phyloP scores from a whole-genome alignment of 768 basidiomycete genomes.

The Phylloporus arenicola region DNA sequence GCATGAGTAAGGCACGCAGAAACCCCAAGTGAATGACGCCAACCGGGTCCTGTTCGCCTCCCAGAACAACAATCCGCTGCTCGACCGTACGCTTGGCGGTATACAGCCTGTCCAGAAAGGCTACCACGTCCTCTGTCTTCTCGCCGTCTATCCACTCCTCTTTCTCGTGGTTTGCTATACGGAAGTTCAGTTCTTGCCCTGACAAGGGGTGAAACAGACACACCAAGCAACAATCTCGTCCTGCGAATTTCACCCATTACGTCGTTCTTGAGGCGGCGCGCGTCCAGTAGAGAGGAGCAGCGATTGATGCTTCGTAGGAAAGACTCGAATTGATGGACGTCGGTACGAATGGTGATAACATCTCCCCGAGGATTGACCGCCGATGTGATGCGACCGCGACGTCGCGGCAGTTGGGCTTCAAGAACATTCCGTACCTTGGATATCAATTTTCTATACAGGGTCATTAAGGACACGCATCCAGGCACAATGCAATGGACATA shows the following conservation, averaged over 20 bases:
- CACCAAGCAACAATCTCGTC: slow-evolving; percentile 70
- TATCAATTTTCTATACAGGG: slow-evolving; percentile 60
- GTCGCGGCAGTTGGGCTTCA: slow-evolving; percentile 69
- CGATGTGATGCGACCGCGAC: slow-evolving; percentile 39
- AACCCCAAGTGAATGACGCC: slow-evolving; percentile 11
- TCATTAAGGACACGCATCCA: slow-evolving; percentile 8
- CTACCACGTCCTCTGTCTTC: slow-evolving; percentile 77
- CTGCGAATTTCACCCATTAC: slow-evolving; percentile 85
- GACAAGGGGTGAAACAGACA: slow-evolving; percentile 8
- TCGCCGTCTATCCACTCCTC: slow-evolving; percentile 87
- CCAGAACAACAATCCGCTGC: slow-evolving; percentile 74
- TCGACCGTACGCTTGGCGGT: slow-evolving; percentile 86
- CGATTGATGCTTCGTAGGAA: slow-evolving; percentile 83
- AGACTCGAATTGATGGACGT: slow-evolving; percentile 79
- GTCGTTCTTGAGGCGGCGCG: slow-evolving; percentile 86
- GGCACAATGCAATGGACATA: slow-evolving; percentile 26
- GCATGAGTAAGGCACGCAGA: not conserved
- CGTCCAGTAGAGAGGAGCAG: slow-evolving; percentile 81
- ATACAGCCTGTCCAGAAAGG: slow-evolving; percentile 83
- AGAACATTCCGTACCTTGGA: slow-evolving; percentile 82
- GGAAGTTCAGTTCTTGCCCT: not conserved
- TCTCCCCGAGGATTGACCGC: slow-evolving; percentile 47
- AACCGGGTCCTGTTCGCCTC: slow-evolving; percentile 63
- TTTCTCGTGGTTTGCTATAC: slow-evolving; percentile 74
- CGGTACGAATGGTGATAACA: slow-evolving; percentile 76